Evolutionary conservation across 2,329 filamentous ascomycete genomes (phyloP), one percentile per base, ranked within the genome.

Genomic region (Xylariaceae sp.): DNA sequence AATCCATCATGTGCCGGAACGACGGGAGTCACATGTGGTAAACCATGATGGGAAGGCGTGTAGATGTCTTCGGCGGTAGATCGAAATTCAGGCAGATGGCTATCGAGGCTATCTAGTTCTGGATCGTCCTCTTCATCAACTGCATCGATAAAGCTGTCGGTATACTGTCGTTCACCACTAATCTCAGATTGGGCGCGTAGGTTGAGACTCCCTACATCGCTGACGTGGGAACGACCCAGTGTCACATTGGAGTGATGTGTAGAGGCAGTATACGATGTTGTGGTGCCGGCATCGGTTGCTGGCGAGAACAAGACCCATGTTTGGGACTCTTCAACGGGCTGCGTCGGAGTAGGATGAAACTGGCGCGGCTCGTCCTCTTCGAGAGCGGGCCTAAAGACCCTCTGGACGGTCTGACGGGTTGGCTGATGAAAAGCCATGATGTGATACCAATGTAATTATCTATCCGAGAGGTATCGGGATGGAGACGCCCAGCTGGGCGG

Each of bases 281-380:
- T 52, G 6, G 51, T 78, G 37, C 68, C 69, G 25, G 74, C 71
- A 48, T 75, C 77, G 52, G 83, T 82, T 7, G 77, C 76, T 2
- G 88, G 88, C 6, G 90, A 88, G 73, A 98, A 98, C 54, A 98
- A 81, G 44, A 97, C 86, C 93, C 93, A 98, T 78, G 95, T 92
- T 67, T 93, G 86, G 11, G 88, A 85, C 54, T 91, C 85, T 50
- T 87, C 82, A 48, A 82, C 69, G 35, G 61, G 58, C 39, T 67
- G 66, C 27, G 64, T 54, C 48, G 55, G 45, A 46, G 57, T 59
- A 53, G 58, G 60, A 47, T 64, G 63, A 40, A 56, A 54, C 39
- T 59, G 52, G 20, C 67, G 65, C 22, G 67, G 61, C 27, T 73
- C 69, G 14, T 69, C 67, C 17, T 63, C 64, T 42, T 66, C 64